Evolutionary conservation across 2,329 filamentous ascomycete genomes (phyloP).

Genomic region (Aspergillus hiratsukae): DNA sequence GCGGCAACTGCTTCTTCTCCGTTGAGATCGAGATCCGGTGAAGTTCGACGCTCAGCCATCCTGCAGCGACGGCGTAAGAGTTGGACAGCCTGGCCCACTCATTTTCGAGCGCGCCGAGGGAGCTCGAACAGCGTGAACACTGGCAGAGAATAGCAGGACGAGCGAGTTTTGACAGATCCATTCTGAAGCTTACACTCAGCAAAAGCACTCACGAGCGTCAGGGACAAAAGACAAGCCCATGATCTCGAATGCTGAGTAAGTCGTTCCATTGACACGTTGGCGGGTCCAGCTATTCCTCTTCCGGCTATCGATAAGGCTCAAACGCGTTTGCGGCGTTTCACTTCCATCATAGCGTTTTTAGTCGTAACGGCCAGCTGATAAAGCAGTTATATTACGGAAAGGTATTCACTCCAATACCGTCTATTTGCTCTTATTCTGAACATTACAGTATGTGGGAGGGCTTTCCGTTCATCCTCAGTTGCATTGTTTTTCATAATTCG

Average conservation of each 20-base stretch:
- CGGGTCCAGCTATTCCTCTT: slow-evolving; percentile 15
- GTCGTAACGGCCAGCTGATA: too few species aligned
- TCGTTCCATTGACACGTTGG: slow-evolving; percentile 16
- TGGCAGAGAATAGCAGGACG: slow-evolving; percentile 37
- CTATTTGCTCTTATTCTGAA: too few species aligned
- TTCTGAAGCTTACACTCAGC: slow-evolving; percentile 10
- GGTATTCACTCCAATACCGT: too few species aligned
- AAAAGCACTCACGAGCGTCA: slow-evolving; percentile 3
- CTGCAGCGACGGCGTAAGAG: slow-evolving; percentile 33
- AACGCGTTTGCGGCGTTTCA: slow-evolving; percentile 5
- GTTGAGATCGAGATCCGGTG: slow-evolving; percentile 34
- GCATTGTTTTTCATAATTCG: too few species aligned
- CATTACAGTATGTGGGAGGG: too few species aligned
- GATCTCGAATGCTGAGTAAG: slow-evolving; percentile 28
- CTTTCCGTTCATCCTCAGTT: too few species aligned
- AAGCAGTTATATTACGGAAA: too few species aligned
- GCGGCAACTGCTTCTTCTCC: slow-evolving; percentile 34
- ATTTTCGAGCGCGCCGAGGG: slow-evolving; percentile 38
- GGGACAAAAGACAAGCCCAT: slow-evolving; percentile 12
- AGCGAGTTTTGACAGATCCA: slow-evolving; percentile 34
- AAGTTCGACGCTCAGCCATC: slow-evolving; percentile 36
- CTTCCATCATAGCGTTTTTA: slow-evolving; percentile 5
- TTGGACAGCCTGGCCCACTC: slow-evolving; percentile 38
- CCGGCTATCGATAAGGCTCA: slow-evolving; percentile 18
- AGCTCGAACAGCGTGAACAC: slow-evolving; percentile 37